Evolutionary conservation across 2,329 filamentous ascomycete species (phyloP), one percentile per base, ranked within the genome.

Genomic region (Penicillium sp.): DNA sequence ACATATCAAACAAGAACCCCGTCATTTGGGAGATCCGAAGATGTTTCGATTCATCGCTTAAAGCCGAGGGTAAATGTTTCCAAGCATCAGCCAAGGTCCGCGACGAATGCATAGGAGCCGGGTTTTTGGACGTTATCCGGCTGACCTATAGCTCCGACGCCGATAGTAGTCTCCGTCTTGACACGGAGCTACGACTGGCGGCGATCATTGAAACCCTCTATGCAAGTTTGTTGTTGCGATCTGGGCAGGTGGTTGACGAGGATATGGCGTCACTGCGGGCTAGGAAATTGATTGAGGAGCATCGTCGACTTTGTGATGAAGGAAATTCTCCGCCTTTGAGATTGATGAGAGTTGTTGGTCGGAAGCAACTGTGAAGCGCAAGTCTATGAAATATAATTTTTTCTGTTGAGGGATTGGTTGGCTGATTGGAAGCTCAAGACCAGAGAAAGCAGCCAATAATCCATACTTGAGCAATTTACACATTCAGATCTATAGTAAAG

Each of bases 301-400:
- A 65, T 59, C 28, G 40, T 19, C 37, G 49, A 2, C 56, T 61
- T 19, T 66, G 62, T 60, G 51, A 45, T 0, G 12, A 51, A 17
- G 64, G 64, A 17, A 45, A 58, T 9, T 64, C 61, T 4, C 55
- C 54, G 19, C 51, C 49, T 5, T 24, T 58, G 33, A 58, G 47
- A 47, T 22, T 65, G 35, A 64, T 64, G 61, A 59, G 61, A 33
- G 63, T 65, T 50, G 55, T 65, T 50, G 58, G 56, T 9, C 58
- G 37, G 53, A 65, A 64, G 53, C 56, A 40, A 35, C 33, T 56
- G 17, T n/a, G n/a, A 3, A 22, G 47, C 10, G 35, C 30, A 35
- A n/a, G 4, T 51, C n/a, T 51, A 15, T 51, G 7, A 15, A 8
- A 22, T 12, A 1, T 7, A n/a, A 10, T 22, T 0, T 22, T 33